A percentile compares a stretch with the other conserved stretches of the same genome.
These are phyloP conservation scores for Euphorbia neoarborescens DNA, from an alignment of 441 rosid species.

Conservation along the genomic window DNA sequence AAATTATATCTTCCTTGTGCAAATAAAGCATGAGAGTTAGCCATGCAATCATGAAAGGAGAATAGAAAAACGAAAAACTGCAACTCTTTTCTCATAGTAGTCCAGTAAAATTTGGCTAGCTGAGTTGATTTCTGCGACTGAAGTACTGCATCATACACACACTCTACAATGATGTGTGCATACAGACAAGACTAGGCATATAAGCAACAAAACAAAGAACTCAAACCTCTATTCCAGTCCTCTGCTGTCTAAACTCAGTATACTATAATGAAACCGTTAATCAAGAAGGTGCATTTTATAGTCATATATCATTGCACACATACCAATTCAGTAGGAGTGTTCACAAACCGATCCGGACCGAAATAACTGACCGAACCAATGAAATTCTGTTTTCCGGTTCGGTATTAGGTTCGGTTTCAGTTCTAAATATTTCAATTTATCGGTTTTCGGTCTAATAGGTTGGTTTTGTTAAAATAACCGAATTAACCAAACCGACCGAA, in stretches of 20 bases:
- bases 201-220: conserved; percentile 3
- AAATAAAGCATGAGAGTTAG: neutral
- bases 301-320: too few relatives aligned
- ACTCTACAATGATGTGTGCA: neutral
- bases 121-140: neutral
- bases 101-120: conserved; percentile 4
- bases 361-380: too few relatives aligned
- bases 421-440: too few relatives aligned
- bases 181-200: neutral
- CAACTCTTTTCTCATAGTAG: neutral
- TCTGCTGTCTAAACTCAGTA: neutral
- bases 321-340: too few relatives aligned
- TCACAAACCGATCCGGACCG: too few relatives aligned
- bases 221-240: neutral
- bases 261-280: neutral
- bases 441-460: too few relatives aligned
- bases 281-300: too few relatives aligned
- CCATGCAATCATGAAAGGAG: conserved; percentile 9
- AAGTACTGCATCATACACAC: neutral
- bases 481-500: too few relatives aligned
- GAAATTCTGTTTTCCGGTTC: too few relatives aligned
- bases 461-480: too few relatives aligned
- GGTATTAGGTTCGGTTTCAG: too few relatives aligned
- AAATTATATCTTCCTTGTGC: neutral
- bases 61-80: neutral